Evolutionary conservation across 1,284 basidiomycete genomes (phyloP), one percentile per base, ranked within the genome.

Genomic region (Ganoderma leucocontextum): DNA sequence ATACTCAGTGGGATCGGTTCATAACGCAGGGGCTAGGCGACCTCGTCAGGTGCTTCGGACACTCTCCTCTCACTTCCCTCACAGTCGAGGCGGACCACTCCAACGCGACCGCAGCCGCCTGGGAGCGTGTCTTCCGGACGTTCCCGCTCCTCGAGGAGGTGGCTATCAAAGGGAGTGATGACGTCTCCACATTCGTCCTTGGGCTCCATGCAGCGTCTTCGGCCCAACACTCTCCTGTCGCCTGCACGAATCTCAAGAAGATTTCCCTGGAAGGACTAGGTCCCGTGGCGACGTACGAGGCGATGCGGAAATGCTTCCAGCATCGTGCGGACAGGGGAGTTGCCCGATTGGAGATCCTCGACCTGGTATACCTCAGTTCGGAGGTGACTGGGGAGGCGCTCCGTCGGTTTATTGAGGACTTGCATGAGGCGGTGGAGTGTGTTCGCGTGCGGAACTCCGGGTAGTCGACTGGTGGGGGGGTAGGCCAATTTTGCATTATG

Each of bases 141-240:
- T 60, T 60, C 25, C 60, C 60, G 9, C 60, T 60, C 39, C 60
- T 60, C 22, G 41, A 60, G 60, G 22, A 17, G 17, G 29, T 60
- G 1, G 22, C 2, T 4, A 25, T 60, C 41, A 4, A 8, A 12
- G 25, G 4, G 19, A 22, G 7, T n/a, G n/a, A 1, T 6, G 22
- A 59, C 0, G 60, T 44, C 6, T 4, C 13, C 41, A 9, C 4
- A 8, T 12, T 60, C 60, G 33, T 60, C 12, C 25, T 15, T 19
- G 60, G 41, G 25, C 41, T 60, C 22, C 57, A 59, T 8, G 38
- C 47, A 5, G 29, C 52, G 15, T 53, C 52, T 4, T 15, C 13
- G n/a, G 36, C 12, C 10, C n/a, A 12, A 6, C 19, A 25, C 19
- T 59, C 38, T 3, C 5, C 19, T 4, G 3, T 39, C 38, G 57